A percentile compares a stretch with the other conserved stretches of the same genome.
phyloP scores from a whole-genome alignment of 371 early-diverging fungal genomes.

The Mortierella sp. region DNA sequence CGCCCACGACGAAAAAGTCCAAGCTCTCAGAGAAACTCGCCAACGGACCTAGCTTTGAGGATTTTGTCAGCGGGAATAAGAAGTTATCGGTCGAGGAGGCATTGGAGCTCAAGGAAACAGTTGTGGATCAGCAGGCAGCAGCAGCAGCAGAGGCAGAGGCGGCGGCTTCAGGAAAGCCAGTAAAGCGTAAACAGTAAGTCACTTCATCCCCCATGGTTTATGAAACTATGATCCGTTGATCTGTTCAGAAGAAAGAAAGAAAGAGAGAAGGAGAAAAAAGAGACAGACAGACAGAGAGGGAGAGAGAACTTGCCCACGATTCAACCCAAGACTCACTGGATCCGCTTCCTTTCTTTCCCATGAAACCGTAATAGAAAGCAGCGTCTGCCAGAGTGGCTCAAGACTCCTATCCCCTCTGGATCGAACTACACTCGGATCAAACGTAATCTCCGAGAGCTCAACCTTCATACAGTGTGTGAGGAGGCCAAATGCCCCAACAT shows the following conservation, averaged over 20 bases:
- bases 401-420: constrained; percentile 92
- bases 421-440: constrained; percentile 84
- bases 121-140: constrained; percentile 57
- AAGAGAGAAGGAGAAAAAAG: too few species aligned
- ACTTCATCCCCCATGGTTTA: too few species aligned
- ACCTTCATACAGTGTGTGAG: constrained; percentile 94
- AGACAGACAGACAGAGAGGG: too few species aligned
- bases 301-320: too few species aligned
- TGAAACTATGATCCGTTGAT: too few species aligned
- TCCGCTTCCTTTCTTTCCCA: constrained; percentile 1
- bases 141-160: constrained; percentile 32
- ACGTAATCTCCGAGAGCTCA: constrained; percentile 89
- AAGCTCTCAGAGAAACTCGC: constrained; percentile 66
- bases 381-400: constrained; percentile 93
- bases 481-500: constrained; percentile 98
- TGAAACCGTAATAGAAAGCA: constrained; percentile 59
- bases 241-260: too few species aligned
- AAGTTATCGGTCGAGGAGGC: constrained; percentile 73
- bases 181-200: constrained; percentile 36
- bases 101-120: constrained; percentile 69
- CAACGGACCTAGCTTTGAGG: constrained; percentile 72
- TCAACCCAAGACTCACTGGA: too few species aligned
- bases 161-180: constrained; percentile 34
- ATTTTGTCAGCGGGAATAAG: constrained; percentile 73
- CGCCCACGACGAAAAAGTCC: constrained; percentile 47